Evolutionary conservation across 129 eudicot species (phyloP), one percentile per base, ranked within the genome.

Genomic region (Cynara cardunculus): DNA sequence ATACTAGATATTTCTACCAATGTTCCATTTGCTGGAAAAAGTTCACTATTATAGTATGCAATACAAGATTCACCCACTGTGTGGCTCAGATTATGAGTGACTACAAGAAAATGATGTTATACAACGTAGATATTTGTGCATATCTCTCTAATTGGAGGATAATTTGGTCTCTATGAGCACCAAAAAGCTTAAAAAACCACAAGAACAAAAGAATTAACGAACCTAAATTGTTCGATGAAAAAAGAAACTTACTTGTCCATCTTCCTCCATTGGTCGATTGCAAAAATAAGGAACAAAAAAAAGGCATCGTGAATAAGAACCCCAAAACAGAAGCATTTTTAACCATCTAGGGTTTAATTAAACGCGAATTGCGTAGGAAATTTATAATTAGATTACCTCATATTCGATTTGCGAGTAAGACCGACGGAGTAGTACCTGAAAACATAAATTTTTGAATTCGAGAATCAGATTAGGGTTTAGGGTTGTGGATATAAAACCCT

Each of bases 211-310:
- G n/a, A n/a, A n/a, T n/a, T 25, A 9, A 46, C 32, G 24, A 74
- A 6, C 44, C 13, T 25, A 37, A 49, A 59, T 30, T 26, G 46
- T 24, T 34, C 26, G 16, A 46, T 9, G 37, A 61, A n/a, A 28
- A 22, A 56, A 37, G 66, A 37, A 56, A 84, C 97, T 89, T 89
- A 91, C 97, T 16, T 89, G 90, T 61, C 84, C 89, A 89, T 91
- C 97, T 77, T 91, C 94, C 69, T 89, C 97, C 97, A 89, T 89
- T 32, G 94, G 92, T 39, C 94, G 97, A 85, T 94, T 91, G 94
- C 83, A 84, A 78, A 73, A 37, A 30, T 37, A 67, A 69, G 1
- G 13, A 73, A 37, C 62, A 37, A 37, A 22, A 77, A n/a, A 26
- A 37, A 2, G 35, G 22, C 13, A 79, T 30, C 25, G 70, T 69